Base-by-base conservation (phyloP, 192 early-diverging fungal genomes). In the Anaeromyces robustus region DNA sequence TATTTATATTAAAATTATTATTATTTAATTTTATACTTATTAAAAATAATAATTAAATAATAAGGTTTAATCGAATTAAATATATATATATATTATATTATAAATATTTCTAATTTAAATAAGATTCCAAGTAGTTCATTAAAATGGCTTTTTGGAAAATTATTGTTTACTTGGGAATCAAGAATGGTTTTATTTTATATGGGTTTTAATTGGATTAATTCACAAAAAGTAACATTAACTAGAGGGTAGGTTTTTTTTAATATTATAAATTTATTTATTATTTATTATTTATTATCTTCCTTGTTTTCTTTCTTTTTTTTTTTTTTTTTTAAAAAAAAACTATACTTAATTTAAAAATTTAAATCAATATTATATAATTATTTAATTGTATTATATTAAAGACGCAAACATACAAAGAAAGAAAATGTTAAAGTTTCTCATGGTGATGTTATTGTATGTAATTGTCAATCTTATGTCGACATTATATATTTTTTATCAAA, bases 391-490 rank as follows among this genome's bases (percentile, higher is more conserved):
- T n/a, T n/a, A n/a, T n/a, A n/a, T 12, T 79, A 80, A 41, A 6
- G 86, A 85, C 30, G 34, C 37, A 30, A 32, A 29, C 85, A 90
- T 18, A 18, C 77, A 77, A 78, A 78, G 68, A 79, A 26, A 79
- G 80, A 78, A 77, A 77, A 22, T 29, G 77, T 37, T n/a, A 68
- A n/a, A 22, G 80, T 89, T 12, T 78, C 81, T 28, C 85, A 89
- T 77, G 95, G 95, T 80, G 92, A 95, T 83, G 79, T 96, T 12
- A 93, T 96, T 39, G 83, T 95, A 29, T 84, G 92, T 80, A 96
- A 96, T 83, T 94, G 93, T 84, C 87, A 86, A 5, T 96, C 95
- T 16, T 96, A 96, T 81, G 85, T 96, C 29, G 95, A 96, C 43
- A 80, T 96, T 13, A 68, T 96, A 34, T 95, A 94, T 30, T 79